Percentiles rank a stretch among this genome's conserved stretches.
phyloP scores from a whole-genome alignment of 2,329 filamentous ascomycete genomes.

The Paramyrothecium roridum region DNA sequence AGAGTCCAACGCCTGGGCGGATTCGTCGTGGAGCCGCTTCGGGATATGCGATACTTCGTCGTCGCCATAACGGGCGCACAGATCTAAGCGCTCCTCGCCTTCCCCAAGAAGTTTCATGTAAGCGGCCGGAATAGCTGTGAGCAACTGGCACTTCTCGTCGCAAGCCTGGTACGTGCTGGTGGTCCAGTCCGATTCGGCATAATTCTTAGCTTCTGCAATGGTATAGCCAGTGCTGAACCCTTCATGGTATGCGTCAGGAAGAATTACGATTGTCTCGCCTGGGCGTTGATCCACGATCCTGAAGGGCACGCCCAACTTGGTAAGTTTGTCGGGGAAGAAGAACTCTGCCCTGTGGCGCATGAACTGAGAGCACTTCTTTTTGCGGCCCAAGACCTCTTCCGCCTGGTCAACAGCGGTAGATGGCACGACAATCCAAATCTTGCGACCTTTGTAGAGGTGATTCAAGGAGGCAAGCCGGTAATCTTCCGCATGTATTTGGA shows the following conservation, averaged over 20 bases:
- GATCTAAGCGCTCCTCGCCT: slow-evolving; percentile 28
- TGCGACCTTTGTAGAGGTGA: slow-evolving; percentile 35
- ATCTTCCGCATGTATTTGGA: slow-evolving; percentile 37
- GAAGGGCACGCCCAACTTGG: slow-evolving; percentile 33
- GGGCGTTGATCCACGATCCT: slow-evolving; percentile 34
- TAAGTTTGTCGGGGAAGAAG: slow-evolving; percentile 35
- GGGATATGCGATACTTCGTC: slow-evolving; percentile 8
- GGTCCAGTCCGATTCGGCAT: slow-evolving; percentile 32
- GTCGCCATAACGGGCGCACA: slow-evolving; percentile 25
- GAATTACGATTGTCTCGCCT: slow-evolving; percentile 35
- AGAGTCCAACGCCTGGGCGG: slow-evolving; percentile 10
- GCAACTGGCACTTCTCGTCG: slow-evolving; percentile 25
- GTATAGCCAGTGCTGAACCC: slow-evolving; percentile 39
- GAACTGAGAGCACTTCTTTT: slow-evolving; percentile 32
- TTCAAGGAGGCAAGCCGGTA: slow-evolving; percentile 35
- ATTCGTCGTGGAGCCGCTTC: slow-evolving; percentile 3
- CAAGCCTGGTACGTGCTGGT: slow-evolving; percentile 32
- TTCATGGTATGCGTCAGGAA: slow-evolving; percentile 37
- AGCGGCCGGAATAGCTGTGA: slow-evolving; percentile 31
- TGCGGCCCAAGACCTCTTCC: slow-evolving; percentile 28
- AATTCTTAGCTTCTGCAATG: slow-evolving; percentile 37
- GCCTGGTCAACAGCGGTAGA: slow-evolving; percentile 30
- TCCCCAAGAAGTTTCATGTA: slow-evolving; percentile 25
- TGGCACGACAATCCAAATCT: slow-evolving; percentile 36
- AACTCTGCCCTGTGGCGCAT: slow-evolving; percentile 38